phyloP scores from a whole-genome alignment of 805 yeast genomes.

The Pichia sporocuriosa region DNA sequence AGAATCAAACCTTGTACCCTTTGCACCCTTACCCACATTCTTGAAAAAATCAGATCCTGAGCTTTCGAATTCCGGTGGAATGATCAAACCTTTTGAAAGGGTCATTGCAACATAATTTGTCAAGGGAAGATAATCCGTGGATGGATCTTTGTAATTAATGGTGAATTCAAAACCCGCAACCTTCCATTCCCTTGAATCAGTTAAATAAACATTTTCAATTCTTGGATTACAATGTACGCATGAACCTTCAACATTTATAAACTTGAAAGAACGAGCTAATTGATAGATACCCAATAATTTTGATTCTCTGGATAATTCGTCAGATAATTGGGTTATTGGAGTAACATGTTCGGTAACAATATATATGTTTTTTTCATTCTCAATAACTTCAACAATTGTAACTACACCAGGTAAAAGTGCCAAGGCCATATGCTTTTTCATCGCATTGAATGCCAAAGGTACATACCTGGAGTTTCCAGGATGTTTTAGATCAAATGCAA shows the following conservation, averaged over 20 bases:
- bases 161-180: constrained; percentile 74
- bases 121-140: constrained; percentile 28
- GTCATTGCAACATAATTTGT: constrained; percentile 21
- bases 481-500: constrained; percentile 49
- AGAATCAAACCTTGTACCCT: constrained; percentile 51
- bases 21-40: constrained; percentile 16
- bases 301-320: constrained; percentile 27
- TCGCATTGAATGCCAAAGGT: constrained; percentile 39
- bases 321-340: constrained; percentile 38
- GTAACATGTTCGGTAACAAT: constrained; percentile 61
- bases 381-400: constrained; percentile 54
- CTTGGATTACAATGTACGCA: constrained; percentile 58
- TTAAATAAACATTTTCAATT: constrained; percentile 54
- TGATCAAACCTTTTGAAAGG: constrained; percentile 17
- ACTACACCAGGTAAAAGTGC: constrained; percentile 63
- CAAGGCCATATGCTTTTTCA: constrained; percentile 45
- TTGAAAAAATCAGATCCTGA: constrained; percentile 37
- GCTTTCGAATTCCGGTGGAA: constrained; percentile 48
- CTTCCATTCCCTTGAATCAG: constrained; percentile 73
- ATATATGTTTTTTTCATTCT: constrained; percentile 49
- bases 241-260: constrained; percentile 49
- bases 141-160: constrained; percentile 38
- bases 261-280: constrained; percentile 48
- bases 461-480: constrained; percentile 27
- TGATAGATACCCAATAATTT: constrained; percentile 49